These are phyloP conservation scores for Mrakia gelida DNA, from an alignment of 768 basidiomycete species.

Conservation along the genomic window DNA sequence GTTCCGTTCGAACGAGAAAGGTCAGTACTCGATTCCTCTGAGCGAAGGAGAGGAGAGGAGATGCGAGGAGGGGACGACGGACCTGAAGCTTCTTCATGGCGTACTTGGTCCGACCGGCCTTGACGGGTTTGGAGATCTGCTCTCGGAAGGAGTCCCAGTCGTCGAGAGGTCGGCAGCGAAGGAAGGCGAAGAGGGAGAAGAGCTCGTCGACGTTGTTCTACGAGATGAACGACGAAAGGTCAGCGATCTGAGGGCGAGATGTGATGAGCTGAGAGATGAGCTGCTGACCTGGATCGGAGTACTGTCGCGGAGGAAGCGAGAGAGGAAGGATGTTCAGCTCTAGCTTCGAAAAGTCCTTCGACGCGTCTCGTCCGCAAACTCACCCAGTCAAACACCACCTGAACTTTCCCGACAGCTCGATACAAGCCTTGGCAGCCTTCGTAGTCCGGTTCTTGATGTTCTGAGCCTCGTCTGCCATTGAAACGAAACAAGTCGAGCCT, in stretches of 20 bases:
- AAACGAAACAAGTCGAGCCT: background rate
- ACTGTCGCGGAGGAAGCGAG: constrained; percentile 30
- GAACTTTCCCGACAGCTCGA: constrained; percentile 67
- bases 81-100: constrained; percentile 33
- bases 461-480: constrained; percentile 74
- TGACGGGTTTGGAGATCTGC: constrained; percentile 74
- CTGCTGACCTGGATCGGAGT: constrained; percentile 43
- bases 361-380: constrained; percentile 12
- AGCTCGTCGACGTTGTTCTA: constrained; percentile 90
- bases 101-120: constrained; percentile 54
- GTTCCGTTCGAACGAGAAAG: background rate
- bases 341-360: background rate
- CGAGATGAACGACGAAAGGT: too few species aligned
- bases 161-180: constrained; percentile 70
- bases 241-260: constrained; percentile 56
- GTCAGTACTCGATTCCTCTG: background rate
- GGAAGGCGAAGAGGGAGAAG: constrained; percentile 81
- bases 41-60: background rate
- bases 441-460: constrained; percentile 83
- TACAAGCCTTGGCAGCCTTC: constrained; percentile 72
- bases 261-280: constrained; percentile 36
- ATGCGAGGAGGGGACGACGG: too few species aligned
- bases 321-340: background rate
- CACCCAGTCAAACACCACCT: constrained; percentile 78
- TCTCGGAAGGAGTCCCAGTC: constrained; percentile 74